Base-by-base conservation (phyloP, 352 stramenopile species). In the Globisporangium cylindrosporum region DNA sequence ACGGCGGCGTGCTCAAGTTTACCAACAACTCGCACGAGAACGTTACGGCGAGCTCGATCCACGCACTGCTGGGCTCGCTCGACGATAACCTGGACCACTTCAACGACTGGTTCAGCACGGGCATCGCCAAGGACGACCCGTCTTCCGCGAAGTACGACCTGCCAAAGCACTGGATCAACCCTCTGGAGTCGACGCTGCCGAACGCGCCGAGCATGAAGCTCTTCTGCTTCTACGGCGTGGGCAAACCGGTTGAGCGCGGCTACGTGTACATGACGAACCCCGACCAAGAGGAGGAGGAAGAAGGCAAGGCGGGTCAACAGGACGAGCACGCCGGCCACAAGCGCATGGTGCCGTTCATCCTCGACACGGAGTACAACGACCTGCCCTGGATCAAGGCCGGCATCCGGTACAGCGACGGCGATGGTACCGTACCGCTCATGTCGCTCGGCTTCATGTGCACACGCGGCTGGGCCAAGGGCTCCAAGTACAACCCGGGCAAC, bases 361-460 rank as follows among this genome's bases (percentile, higher is more conserved):
- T 94, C 4, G 75, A 90, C 70, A 91, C 81, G 0, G 80, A 84
- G 14, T 74, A 84, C 25, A 69, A 82, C 22, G 86, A 88, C 61
- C 68, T 83, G 49, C 86, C 86, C 49, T 94, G 86, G 70, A 76
- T 94, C 70, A 90, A 89, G 62, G 73, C 80, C 5, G 92, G 95
- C 0, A 86, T 98, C 49, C 75, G 80, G 22, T 97, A 94, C 76
- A 79, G 77, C 24, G 92, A 98, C 59, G 96, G 96, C 48, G 96
- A 99, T 76, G 94, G 89, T 18, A 98, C 87, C 0, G 94, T 98
- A 9, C 94, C 96, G 53, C 78, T 98, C 6, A 59, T 98, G 36
- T 97, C 87, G 41, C 76, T 98, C 27, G 96, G 96, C n/a, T 97
- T 98, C 76, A 97, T 98, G 84, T 98, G 96, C 69, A 87, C 85